Conservation (phyloP, 257 asterid species). For the Forsythia viridissima region DNA sequence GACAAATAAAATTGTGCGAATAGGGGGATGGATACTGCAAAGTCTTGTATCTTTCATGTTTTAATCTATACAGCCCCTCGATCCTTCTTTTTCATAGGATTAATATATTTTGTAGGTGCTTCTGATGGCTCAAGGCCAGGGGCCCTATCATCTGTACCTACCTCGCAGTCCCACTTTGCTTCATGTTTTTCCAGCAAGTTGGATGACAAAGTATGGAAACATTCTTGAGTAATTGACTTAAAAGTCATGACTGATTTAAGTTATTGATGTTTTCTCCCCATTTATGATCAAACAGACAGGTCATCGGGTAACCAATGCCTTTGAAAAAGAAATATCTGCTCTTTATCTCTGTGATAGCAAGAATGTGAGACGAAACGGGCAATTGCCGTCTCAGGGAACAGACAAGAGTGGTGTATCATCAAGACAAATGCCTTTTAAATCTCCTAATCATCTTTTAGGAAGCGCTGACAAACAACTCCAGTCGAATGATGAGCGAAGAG, state of each 20-base stretch:
- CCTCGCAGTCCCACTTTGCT: slow-evolving; percentile 37
- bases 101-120: slow-evolving; percentile 40
- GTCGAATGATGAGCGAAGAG: slow-evolving; percentile 36
- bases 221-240: slow-evolving; percentile 25
- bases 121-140: slow-evolving; percentile 32
- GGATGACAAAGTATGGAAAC: slow-evolving; percentile 47
- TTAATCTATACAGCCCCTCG: neutral
- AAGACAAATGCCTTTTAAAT: slow-evolving; percentile 46
- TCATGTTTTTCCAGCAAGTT: slow-evolving; percentile 34
- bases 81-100: slow-evolving; percentile 12
- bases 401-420: slow-evolving; percentile 38
- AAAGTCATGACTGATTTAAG: slow-evolving; percentile 25
- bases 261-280: slow-evolving; percentile 18
- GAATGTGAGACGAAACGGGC: slow-evolving; percentile 29
- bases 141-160: slow-evolving; percentile 36
- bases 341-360: slow-evolving; percentile 30
- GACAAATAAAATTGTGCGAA: neutral
- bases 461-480: slow-evolving; percentile 32
- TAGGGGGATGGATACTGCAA: neutral
- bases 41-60: neutral
- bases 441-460: slow-evolving; percentile 42
- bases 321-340: slow-evolving; percentile 43
- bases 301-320: slow-evolving; percentile 28
- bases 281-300: slow-evolving; percentile 41
- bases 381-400: slow-evolving; percentile 26